Evolutionary conservation across 75 land plant species (phyloP), one percentile per base, ranked within the genome.

Genomic region (Selaginella tamariscina): DNA sequence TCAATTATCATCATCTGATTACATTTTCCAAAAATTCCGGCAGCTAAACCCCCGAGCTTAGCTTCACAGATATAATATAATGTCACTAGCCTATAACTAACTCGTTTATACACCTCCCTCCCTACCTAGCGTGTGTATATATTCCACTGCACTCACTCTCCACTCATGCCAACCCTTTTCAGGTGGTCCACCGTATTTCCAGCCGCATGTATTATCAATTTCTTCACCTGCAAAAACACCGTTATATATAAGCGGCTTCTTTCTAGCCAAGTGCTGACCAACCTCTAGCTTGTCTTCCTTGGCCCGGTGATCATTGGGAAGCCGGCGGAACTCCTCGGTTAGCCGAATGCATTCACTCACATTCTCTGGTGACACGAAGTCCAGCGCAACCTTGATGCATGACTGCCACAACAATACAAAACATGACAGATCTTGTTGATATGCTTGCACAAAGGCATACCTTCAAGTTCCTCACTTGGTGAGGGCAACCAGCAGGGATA

Each of bases 281-380:
- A 89, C 95, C 95, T 89, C 87, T 68, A 84, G 67, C 72, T 81
- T 73, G 44, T 82, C 82, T 29, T 78, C 79, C 60, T 86, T 89
- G 22, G 85, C 87, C 21, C 71, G 79, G 69, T 89, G 91, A 29
- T 80, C 85, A 68, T 81, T 84, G 64, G 95, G 95, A 70, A 89
- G 85, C 33, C 79, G 78, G 1, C 91, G 90, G 29, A 84, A 77
- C 64, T 86, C 95, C 32, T 79, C 79, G 60, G 82, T 75, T 79
- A 89, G 26, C 31, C 72, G 79, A 11, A 65, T 63, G 57, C 91
- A 80, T 72, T 84, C 87, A 54, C 70, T 77, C 56, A 89, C 29
- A 68, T 84, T 89, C 63, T 89, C 95, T 20, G 95, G 95, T 27
- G 82, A 84, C 21, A 89, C 67, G 62, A 89, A 89, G 44, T 84